Evolutionary conservation across 2,329 filamentous ascomycete genomes (phyloP).

Genomic region (Talaromyces sp.): DNA sequence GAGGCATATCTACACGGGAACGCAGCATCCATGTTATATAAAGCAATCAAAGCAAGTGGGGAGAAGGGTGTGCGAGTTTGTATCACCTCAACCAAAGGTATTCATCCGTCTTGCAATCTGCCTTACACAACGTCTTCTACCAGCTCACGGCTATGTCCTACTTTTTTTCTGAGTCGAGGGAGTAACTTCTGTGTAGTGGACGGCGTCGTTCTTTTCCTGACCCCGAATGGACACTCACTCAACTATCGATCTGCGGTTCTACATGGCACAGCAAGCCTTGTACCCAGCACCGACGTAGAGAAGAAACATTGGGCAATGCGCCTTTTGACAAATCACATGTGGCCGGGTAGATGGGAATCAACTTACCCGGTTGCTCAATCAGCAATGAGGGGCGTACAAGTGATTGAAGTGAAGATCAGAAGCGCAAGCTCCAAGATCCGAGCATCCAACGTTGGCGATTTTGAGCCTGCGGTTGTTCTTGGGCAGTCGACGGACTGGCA

Average conservation of each 20-base stretch:
- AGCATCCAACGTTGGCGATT: constrained; percentile 13
- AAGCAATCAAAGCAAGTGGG: background rate
- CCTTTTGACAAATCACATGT: constrained; percentile 19
- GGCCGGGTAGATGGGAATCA: constrained; percentile 12
- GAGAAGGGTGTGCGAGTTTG: background rate
- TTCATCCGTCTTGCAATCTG: background rate
- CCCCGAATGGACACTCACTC: constrained; percentile 17
- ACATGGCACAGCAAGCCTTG: constrained; percentile 14
- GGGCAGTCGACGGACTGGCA: constrained; percentile 7
- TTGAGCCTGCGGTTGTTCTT: constrained; percentile 6
- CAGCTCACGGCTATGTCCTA: too few species aligned
- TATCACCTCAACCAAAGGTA: background rate
- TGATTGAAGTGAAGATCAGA: constrained; percentile 16
- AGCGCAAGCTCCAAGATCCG: constrained; percentile 15
- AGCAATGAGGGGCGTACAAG: constrained; percentile 15
- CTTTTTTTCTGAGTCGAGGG: background rate
- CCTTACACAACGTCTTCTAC: background rate
- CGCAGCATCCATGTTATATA: background rate
- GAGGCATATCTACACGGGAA: constrained; percentile 33
- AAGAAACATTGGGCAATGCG: constrained; percentile 18
- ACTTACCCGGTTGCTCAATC: constrained; percentile 14
- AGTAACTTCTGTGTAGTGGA: constrained; percentile 1
- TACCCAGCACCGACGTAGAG: background rate
- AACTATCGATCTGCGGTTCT: constrained; percentile 18
- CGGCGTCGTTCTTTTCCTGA: constrained; percentile 15